Percentiles rank a stretch among this genome's conserved stretches.
phyloP scores from a whole-genome alignment of 1,284 basidiomycete species.

The Pisolithus thermaeus region DNA sequence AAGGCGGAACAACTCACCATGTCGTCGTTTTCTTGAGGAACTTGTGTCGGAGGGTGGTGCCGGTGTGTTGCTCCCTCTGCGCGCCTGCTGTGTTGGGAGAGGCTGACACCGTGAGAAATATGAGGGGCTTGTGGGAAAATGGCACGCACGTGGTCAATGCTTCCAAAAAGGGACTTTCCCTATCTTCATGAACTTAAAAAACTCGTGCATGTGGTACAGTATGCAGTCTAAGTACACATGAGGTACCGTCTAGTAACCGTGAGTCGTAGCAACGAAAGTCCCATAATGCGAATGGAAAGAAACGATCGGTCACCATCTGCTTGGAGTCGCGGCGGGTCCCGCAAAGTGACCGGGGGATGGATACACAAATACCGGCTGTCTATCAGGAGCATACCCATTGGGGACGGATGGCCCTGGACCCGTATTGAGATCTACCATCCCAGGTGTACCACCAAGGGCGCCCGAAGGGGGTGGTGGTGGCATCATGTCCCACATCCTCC shows the following conservation, averaged over 20 bases:
- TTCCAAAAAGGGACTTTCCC: too few relatives aligned
- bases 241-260: too few relatives aligned
- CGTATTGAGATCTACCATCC: not conserved
- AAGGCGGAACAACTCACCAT: constrained; percentile 30
- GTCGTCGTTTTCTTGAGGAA: constrained; percentile 36
- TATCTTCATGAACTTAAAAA: too few relatives aligned
- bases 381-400: constrained; percentile 10
- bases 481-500: constrained; percentile 4
- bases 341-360: constrained; percentile 11
- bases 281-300: too few relatives aligned
- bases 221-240: too few relatives aligned
- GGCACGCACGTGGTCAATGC: too few relatives aligned
- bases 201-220: too few relatives aligned
- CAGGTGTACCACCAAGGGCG: not conserved
- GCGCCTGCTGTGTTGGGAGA: constrained; percentile 1
- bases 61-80: constrained; percentile 9
- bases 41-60: constrained; percentile 16
- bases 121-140: too few relatives aligned
- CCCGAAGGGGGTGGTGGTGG: not conserved
- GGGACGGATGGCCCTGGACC: constrained; percentile 12
- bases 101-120: too few relatives aligned
- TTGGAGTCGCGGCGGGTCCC: not conserved
- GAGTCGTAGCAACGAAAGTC: too few relatives aligned
- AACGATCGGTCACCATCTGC: not conserved
- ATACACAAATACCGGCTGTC: constrained; percentile 11